A percentile compares a stretch with the other conserved stretches of the same genome.
Conservation (phyloP, 2,329 filamentous ascomycete species). For the Parascedosporium putredinis region DNA sequence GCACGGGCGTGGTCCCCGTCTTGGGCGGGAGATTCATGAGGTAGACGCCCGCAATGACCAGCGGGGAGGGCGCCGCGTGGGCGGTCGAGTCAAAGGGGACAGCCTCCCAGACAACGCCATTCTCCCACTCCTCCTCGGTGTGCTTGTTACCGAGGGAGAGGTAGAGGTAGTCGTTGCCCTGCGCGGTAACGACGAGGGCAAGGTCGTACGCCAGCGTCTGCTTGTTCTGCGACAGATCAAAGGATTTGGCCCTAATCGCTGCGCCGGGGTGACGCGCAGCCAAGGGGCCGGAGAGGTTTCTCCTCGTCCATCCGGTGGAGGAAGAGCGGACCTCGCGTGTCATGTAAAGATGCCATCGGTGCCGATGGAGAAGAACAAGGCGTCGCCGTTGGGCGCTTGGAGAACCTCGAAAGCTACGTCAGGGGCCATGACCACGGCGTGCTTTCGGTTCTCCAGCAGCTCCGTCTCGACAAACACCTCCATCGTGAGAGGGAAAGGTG, state of each 20-base stretch:
- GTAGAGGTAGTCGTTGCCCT: background rate
- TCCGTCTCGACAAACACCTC: background rate
- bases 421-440: background rate
- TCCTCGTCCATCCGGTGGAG: background rate
- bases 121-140: background rate
- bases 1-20: background rate
- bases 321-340: background rate
- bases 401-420: background rate
- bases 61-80: background rate
- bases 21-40: background rate
- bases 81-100: background rate
- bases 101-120: background rate
- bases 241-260: background rate
- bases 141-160: background rate
- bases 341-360: background rate
- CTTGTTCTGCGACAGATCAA: background rate
- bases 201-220: background rate
- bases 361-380: background rate
- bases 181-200: background rate
- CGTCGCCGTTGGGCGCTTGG: background rate
- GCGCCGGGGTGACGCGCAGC: background rate
- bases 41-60: background rate
- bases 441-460: background rate
- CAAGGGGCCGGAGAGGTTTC: background rate
- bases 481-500: too few species aligned